Evolutionary conservation across 495 filamentous ascomycete genomes (phyloP).

Genomic region (Xylaria acuta): DNA sequence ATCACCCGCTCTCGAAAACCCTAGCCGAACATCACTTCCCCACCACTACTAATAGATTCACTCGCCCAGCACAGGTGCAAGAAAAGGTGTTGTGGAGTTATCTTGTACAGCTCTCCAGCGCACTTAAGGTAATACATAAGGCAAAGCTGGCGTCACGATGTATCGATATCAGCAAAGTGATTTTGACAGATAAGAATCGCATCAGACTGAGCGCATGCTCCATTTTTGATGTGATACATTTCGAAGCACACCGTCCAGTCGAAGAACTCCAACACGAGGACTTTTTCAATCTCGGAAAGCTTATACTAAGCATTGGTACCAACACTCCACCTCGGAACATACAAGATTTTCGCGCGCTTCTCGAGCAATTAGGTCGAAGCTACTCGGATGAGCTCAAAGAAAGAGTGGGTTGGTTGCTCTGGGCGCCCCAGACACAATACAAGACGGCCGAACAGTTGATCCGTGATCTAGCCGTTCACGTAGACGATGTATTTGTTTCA

Average conservation of each 20-base stretch:
- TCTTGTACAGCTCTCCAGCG: conserved; percentile 89
- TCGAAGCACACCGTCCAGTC: conserved; percentile 68
- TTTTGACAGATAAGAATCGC: conserved; percentile 82
- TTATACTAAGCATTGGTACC: conserved; percentile 79
- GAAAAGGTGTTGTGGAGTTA: conserved; percentile 91
- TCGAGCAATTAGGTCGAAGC: conserved; percentile 73
- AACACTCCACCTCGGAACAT: conserved; percentile 60
- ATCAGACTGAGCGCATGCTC: conserved; percentile 89
- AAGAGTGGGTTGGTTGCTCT: conserved; percentile 77
- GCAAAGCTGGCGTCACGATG: conserved; percentile 81
- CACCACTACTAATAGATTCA: conserved; percentile 53
- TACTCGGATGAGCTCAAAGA: conserved; percentile 79
- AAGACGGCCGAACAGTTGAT: conserved; percentile 82
- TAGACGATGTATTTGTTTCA: conserved; percentile 75
- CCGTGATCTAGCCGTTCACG: conserved; percentile 73
- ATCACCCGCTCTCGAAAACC: conserved; percentile 89
- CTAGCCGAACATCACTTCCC: conserved; percentile 83
- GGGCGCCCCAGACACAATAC: conserved; percentile 54
- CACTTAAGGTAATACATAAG: conserved; percentile 82
- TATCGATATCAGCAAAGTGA: conserved; percentile 82
- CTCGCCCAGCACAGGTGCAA: conserved; percentile 59
- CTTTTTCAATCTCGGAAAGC: conserved; percentile 80
- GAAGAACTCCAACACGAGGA: conserved; percentile 86
- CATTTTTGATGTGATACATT: conserved; percentile 85
- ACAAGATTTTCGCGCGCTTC: conserved; percentile 62